Evolutionary conservation across 176 grass and related monocot genomes (phyloP).

Genomic region (Calamus simplicifolius): DNA sequence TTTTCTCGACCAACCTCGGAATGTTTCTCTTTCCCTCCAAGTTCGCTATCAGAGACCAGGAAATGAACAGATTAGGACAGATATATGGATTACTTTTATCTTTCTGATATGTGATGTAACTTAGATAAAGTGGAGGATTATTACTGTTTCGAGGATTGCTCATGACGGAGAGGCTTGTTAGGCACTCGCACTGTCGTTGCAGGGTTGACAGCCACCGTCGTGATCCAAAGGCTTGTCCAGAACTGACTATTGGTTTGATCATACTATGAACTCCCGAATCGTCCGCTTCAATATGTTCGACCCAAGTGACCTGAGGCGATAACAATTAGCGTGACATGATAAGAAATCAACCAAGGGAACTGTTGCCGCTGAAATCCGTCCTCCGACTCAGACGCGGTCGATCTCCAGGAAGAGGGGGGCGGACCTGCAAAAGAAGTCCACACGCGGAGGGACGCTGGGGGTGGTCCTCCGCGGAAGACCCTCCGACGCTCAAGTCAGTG

Average conservation of each 20-base stretch:
- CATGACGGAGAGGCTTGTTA: slow-evolving; percentile 27
- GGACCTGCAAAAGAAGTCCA: too few relatives aligned
- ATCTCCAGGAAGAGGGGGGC: too few relatives aligned
- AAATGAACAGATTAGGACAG: not conserved
- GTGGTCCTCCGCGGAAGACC: too few relatives aligned
- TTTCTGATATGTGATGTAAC: not conserved
- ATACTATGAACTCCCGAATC: slow-evolving; percentile 19
- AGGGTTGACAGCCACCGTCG: slow-evolving; percentile 32
- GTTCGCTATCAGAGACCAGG: slow-evolving; percentile 17
- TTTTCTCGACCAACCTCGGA: slow-evolving; percentile 38
- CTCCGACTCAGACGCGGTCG: too few relatives aligned
- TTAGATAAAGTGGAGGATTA: not conserved
- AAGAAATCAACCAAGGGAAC: too few relatives aligned
- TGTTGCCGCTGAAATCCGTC: too few relatives aligned
- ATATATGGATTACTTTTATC: not conserved
- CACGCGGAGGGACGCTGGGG: too few relatives aligned
- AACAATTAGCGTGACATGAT: not conserved
- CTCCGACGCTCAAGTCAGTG: too few relatives aligned
- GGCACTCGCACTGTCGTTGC: slow-evolving; percentile 30
- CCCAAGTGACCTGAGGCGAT: slow-evolving; percentile 29
- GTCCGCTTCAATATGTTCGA: slow-evolving; percentile 54
- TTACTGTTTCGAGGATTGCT: slow-evolving; percentile 1
- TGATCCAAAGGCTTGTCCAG: slow-evolving; percentile 44
- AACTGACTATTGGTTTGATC: slow-evolving; percentile 21
- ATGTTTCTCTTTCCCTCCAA: slow-evolving; percentile 28